Evolutionary conservation across 805 yeast species (phyloP), one percentile per base, ranked within the genome.

Genomic region (Yarrowia bubula): DNA sequence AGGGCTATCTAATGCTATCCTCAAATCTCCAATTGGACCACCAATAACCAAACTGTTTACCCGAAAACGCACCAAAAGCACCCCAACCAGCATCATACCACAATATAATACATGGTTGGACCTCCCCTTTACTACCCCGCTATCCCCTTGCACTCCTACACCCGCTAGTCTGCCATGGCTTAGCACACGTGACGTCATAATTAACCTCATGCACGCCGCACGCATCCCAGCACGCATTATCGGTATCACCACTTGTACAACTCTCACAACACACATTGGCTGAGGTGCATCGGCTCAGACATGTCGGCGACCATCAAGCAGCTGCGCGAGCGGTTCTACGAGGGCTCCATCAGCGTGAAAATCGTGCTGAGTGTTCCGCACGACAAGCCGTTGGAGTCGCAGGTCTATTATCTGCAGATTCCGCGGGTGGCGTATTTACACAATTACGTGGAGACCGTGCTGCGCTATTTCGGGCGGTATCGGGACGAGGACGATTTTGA

Each of bases 401-500:
- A 55, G 31, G 61, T 55, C 15, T 55, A 55, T 11, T 55, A 55
- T 13, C 47, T 55, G 61, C 50, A 44, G 44, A 9, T 58, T 4
- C 51, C 64, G 4, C 39, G 64, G n/a, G 51, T 58, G 18, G 50
- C 51, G 42, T 58, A 58, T 14, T 15, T 58, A n/a, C 64, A 58
- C 51, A 43, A 18, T n/a, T 58, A 44, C 35, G 43, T 41, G 11
- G 61, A 55, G 39, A 55, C 47, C 38, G 41, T 55, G 31, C 31
- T 55, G 14, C 11, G 47, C 35, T 55, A 55, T 18, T 55, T 55
- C 31, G 61, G 61, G 2, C 46, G 61, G 47, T 55, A 55, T 10
- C 37, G 42, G 1, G 61, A 55, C 13, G 61, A 39, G 28, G 61
- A 55, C 32, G 61, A 55, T 9, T 55, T 55, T 4, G 72, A 73